These are phyloP conservation scores for Hypholoma sublateritium DNA, from an alignment of 768 basidiomycete genomes.

Conservation along the genomic window DNA sequence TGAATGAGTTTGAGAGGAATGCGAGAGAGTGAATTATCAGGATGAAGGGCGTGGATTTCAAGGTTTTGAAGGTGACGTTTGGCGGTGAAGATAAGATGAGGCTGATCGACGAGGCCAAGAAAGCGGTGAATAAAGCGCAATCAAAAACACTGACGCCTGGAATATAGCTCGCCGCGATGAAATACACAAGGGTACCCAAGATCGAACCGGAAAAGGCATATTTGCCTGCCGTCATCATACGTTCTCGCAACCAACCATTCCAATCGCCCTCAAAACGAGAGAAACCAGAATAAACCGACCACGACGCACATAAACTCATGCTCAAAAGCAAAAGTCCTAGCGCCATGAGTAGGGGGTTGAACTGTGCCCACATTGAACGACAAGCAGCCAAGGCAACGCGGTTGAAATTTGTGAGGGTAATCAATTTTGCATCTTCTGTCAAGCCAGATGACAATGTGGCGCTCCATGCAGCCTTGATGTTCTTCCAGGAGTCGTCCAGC, in stretches of 20 bases:
- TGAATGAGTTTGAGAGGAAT: slow-evolving; percentile 94
- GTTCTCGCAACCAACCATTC: slow-evolving; percentile 40
- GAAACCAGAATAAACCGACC: slow-evolving; percentile 54
- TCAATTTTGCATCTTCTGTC: slow-evolving; percentile 30
- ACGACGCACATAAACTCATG: slow-evolving; percentile 52
- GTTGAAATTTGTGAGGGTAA: slow-evolving; percentile 51
- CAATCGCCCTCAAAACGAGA: slow-evolving; percentile 34
- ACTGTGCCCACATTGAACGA: slow-evolving; percentile 92
- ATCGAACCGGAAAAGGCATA: slow-evolving; percentile 39
- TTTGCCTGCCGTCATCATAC: slow-evolving; percentile 29
- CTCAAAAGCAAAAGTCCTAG: slow-evolving; percentile 67
- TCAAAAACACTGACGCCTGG: slow-evolving; percentile 54
- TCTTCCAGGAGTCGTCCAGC: slow-evolving; percentile 63
- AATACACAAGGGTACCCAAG: slow-evolving; percentile 31
- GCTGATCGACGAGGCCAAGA: slow-evolving; percentile 45
- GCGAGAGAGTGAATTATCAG: slow-evolving; percentile 69
- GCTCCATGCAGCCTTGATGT: slow-evolving; percentile 48
- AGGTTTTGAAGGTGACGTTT: slow-evolving; percentile 26
- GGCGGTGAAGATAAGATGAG: slow-evolving; percentile 44
- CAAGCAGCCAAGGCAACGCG: slow-evolving; percentile 67
- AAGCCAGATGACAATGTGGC: slow-evolving; percentile 23
- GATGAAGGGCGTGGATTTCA: slow-evolving; percentile 40
- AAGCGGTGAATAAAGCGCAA: slow-evolving; percentile 46
- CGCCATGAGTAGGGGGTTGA: slow-evolving; percentile 76
- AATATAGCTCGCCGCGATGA: slow-evolving; percentile 30